Conservation (phyloP, 148 eudicot genomes). For the Talinum fruticosum region DNA sequence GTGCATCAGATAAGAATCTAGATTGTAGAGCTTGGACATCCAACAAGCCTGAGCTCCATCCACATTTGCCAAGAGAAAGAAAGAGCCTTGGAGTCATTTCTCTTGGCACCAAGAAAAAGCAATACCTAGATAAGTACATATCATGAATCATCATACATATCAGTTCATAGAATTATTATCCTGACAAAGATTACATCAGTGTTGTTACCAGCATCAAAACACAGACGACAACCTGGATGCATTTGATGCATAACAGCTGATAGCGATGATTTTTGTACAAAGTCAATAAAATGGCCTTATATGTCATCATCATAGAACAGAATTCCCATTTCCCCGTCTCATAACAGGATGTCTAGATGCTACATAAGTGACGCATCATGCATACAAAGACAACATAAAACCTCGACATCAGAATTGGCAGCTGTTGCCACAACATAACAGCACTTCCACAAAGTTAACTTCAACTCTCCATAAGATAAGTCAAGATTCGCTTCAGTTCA, state of each 20-base stretch:
- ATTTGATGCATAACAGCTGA: background rate
- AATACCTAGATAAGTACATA: slow-evolving; percentile 1
- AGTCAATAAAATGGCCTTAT: background rate
- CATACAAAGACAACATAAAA: background rate
- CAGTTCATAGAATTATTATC: background rate
- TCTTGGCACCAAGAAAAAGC: background rate
- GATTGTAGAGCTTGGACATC: background rate
- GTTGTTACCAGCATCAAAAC: background rate
- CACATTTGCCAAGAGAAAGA: background rate
- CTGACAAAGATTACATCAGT: background rate
- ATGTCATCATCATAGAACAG: background rate
- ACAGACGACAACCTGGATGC: slow-evolving; percentile 5
- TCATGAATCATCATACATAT: too few species aligned
- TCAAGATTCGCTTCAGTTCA: background rate
- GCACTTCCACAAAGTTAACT: background rate
- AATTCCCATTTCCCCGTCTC: too few species aligned
- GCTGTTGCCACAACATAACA: background rate
- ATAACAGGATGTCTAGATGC: background rate
- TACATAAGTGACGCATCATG: background rate
- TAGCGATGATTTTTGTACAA: background rate
- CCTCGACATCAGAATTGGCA: background rate
- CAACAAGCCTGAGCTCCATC: background rate
- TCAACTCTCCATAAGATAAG: background rate
- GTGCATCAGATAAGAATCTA: background rate
- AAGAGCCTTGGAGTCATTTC: background rate